Percentiles rank a stretch among this genome's conserved stretches.
phyloP scores from a whole-genome alignment of 2,329 filamentous ascomycete species.

The Westerdykella aurantiaca region DNA sequence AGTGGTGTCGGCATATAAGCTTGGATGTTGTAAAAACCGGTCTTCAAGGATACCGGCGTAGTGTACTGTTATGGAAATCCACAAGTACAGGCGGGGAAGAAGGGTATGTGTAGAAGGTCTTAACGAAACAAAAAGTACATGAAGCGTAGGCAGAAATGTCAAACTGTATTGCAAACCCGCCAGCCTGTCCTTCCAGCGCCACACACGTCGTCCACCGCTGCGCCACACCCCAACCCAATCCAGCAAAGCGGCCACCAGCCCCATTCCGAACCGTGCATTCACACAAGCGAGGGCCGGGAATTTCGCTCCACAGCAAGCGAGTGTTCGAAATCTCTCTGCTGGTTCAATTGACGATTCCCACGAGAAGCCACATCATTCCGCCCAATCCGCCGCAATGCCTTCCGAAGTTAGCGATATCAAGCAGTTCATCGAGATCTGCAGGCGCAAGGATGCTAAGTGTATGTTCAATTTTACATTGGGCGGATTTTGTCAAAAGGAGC shows the following conservation, averaged over 20 bases:
- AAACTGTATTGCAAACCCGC: background rate
- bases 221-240: conserved; percentile 14
- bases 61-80: background rate
- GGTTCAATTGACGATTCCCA: conserved; percentile 5
- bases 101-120: no score
- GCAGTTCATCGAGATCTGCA: conserved; percentile 99
- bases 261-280: conserved; percentile 23
- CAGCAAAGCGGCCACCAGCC: conserved; percentile 17
- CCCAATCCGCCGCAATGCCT: conserved; percentile 77
- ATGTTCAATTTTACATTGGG: conserved; percentile 46
- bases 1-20: conserved; percentile 45
- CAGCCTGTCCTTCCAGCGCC: background rate
- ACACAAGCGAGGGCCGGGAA: conserved; percentile 25
- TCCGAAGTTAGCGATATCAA: conserved; percentile 98
- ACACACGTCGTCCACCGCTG: conserved; percentile 10
- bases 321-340: background rate
- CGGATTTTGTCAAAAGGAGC: background rate
- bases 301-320: conserved; percentile 27
- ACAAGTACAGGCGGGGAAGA: no score
- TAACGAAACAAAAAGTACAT: no score
- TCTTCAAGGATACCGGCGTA: background rate
- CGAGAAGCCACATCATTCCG: conserved; percentile 10
- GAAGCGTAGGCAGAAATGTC: no score
- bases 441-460: conserved; percentile 99
- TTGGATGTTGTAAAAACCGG: background rate